Evolutionary conservation across 192 early-diverging fungal genomes (phyloP).

Genomic region (Jimgerdemannia flammicorona): DNA sequence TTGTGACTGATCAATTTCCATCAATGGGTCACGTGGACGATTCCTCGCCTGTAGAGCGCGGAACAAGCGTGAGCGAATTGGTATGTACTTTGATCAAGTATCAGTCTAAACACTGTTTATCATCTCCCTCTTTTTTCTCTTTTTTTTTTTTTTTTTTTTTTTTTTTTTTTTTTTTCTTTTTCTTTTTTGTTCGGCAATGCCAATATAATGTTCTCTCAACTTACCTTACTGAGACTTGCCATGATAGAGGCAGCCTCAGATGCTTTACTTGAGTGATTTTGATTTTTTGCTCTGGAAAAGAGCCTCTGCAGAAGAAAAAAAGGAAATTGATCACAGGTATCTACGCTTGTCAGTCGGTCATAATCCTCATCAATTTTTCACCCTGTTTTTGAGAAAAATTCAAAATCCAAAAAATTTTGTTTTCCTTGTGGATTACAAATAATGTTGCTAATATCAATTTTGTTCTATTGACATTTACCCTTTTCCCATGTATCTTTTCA

Average conservation of each 20-base stretch:
- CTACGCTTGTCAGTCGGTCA: too few species aligned
- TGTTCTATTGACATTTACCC: not conserved
- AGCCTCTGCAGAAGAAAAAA: not conserved
- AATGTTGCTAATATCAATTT: not conserved
- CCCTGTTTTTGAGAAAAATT: too few species aligned
- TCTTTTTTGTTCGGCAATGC: too few species aligned
- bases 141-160: too few species aligned
- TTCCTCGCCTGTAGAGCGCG: not conserved
- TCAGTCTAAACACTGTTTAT: too few species aligned
- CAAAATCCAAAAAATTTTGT: too few species aligned
- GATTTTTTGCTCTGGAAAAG: not conserved
- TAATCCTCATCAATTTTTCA: too few species aligned
- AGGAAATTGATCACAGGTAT: not conserved
- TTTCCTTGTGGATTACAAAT: too few species aligned
- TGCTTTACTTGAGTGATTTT: not conserved
- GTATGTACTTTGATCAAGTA: too few species aligned
- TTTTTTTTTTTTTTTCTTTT: too few species aligned
- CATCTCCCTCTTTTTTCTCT: too few species aligned
- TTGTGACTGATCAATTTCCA: not conserved
- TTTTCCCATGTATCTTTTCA: not conserved
- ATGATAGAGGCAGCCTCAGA: not conserved
- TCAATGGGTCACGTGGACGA: not conserved
- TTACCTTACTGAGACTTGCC: not conserved
- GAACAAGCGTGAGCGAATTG: too few species aligned
- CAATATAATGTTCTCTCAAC: not conserved